Percentiles rank a stretch among this genome's conserved stretches.
Evolutionary conservation across 108 stramenopile genomes (phyloP).

Genomic region (Asterionellopsis glacialis): DNA sequence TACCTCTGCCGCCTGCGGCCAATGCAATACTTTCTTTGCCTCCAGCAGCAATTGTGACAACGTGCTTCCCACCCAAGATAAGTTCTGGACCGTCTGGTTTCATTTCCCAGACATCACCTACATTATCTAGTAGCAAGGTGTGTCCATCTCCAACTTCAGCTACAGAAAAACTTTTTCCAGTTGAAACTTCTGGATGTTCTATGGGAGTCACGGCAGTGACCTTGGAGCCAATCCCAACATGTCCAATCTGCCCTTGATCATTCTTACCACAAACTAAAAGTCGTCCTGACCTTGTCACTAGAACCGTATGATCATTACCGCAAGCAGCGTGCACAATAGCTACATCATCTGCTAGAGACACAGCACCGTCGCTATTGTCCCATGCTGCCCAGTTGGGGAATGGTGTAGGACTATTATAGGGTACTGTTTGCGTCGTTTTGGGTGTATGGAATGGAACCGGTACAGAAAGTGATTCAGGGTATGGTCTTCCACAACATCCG

Average conservation of each 20-base stretch:
- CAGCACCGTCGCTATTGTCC: conserved; percentile 15
- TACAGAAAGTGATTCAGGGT: conserved; percentile 33
- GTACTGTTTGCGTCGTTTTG: not conserved
- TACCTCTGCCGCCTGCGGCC: conserved; percentile 6
- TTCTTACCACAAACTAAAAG: conserved; percentile 67
- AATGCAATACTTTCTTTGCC: conserved; percentile 48
- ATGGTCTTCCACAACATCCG: conserved; percentile 61
- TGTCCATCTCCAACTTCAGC: conserved; percentile 50
- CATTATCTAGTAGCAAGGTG: conserved; percentile 51
- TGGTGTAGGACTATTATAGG: conserved; percentile 2
- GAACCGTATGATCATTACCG: conserved; percentile 53
- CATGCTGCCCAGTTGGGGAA: conserved; percentile 41
- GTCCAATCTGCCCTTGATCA: conserved; percentile 46
- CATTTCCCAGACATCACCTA: conserved; percentile 58
- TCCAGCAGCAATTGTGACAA: conserved; percentile 50
- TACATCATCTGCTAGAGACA: conserved; percentile 46
- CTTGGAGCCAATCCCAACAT: conserved; percentile 20
- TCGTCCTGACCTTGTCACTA: conserved; percentile 49
- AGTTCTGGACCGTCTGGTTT: conserved; percentile 13
- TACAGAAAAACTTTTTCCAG: conserved; percentile 35
- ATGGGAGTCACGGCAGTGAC: conserved; percentile 15
- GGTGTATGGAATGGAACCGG: conserved; percentile 52
- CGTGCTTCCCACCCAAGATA: conserved; percentile 23
- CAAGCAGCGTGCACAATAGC: conserved; percentile 60
- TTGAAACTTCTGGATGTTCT: conserved; percentile 29